Conservation (phyloP, 2,329 filamentous ascomycete genomes). For the Arachnomyces sp. region DNA sequence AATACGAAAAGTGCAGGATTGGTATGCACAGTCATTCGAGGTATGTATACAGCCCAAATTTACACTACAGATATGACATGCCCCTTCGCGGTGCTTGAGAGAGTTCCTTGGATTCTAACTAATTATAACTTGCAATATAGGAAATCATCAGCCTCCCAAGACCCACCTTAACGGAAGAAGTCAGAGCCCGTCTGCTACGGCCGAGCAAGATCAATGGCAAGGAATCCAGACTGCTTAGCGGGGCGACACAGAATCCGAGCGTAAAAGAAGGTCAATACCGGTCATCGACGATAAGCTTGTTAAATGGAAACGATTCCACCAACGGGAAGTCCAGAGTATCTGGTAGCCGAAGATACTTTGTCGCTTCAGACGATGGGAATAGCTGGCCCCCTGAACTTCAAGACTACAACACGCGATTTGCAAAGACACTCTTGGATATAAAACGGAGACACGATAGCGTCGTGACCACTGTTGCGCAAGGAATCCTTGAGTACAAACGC, state of each 20-base stretch:
- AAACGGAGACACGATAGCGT: conserved; percentile 94
- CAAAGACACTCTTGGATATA: conserved; percentile 81
- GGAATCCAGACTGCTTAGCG: conserved; percentile 60
- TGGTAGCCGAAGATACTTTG: conserved; percentile 68
- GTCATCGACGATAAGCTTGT: conserved; percentile 32
- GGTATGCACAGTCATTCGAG: conserved; percentile 99
- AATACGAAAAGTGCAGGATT: conserved; percentile 87
- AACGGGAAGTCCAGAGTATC: conserved; percentile 43
- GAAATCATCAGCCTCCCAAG: conserved; percentile 84
- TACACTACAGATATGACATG: too few relatives aligned
- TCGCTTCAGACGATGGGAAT: conserved; percentile 74
- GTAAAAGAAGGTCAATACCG: conserved; percentile 74
- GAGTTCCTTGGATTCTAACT: too few relatives aligned
- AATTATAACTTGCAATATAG: conserved; percentile 28
- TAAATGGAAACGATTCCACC: conserved; percentile 42
- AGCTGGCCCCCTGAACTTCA: conserved; percentile 93
- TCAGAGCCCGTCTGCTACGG: conserved; percentile 66
- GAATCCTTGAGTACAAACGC: conserved; percentile 96
- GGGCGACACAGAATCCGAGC: conserved; percentile 84
- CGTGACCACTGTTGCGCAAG: conserved; percentile 95
- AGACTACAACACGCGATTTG: conserved; percentile 87
- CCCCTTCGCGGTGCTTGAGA: too few relatives aligned
- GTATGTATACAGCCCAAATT: too few relatives aligned
- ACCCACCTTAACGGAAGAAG: conserved; percentile 65
- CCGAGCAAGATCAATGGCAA: conserved; percentile 45